These are phyloP conservation scores for Pichia sp. DNA, from an alignment of 1,139 yeast species.

Conservation along the genomic window DNA sequence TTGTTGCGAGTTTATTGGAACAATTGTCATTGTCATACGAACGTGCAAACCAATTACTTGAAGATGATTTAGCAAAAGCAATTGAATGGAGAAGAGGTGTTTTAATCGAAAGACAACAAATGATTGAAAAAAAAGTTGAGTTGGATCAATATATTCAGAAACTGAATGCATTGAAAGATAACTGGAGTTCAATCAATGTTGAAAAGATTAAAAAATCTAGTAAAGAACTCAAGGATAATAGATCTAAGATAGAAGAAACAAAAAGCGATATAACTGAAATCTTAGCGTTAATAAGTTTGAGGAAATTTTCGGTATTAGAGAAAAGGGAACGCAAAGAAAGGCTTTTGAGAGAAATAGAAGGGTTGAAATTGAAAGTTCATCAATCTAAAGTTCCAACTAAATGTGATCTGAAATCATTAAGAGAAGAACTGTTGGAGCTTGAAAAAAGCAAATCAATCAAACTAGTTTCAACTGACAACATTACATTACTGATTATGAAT, in stretches of 20 bases:
- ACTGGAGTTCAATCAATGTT: conserved; percentile 12
- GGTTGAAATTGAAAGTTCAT: not conserved
- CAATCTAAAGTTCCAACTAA: conserved; percentile 8
- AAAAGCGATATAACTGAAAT: conserved; percentile 3
- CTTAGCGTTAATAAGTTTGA: not conserved
- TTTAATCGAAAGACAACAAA: conserved; percentile 20
- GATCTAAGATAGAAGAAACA: not conserved
- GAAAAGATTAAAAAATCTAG: conserved; percentile 8
- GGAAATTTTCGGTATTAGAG: not conserved
- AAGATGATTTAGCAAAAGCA: conserved; percentile 19
- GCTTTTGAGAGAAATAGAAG: conserved; percentile 7
- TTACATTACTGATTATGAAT: conserved; percentile 2
- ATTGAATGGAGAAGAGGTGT: conserved; percentile 22
- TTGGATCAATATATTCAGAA: conserved; percentile 12
- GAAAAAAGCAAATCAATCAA: conserved; percentile 7
- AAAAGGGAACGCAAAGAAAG: conserved; percentile 3
- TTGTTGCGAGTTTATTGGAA: conserved; percentile 23
- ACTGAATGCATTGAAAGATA: conserved; percentile 9
- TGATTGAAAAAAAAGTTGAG: conserved; percentile 20
- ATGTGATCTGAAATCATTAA: conserved; percentile 3
- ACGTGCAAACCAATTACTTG: conserved; percentile 17
- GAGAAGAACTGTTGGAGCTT: conserved; percentile 1
- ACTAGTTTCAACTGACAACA: conserved; percentile 1
- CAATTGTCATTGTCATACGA: conserved; percentile 24
- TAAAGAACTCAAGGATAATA: not conserved